These are phyloP conservation scores for Penicillium sp. DNA, from an alignment of 2,329 filamentous ascomycete genomes.

Conservation along the genomic window DNA sequence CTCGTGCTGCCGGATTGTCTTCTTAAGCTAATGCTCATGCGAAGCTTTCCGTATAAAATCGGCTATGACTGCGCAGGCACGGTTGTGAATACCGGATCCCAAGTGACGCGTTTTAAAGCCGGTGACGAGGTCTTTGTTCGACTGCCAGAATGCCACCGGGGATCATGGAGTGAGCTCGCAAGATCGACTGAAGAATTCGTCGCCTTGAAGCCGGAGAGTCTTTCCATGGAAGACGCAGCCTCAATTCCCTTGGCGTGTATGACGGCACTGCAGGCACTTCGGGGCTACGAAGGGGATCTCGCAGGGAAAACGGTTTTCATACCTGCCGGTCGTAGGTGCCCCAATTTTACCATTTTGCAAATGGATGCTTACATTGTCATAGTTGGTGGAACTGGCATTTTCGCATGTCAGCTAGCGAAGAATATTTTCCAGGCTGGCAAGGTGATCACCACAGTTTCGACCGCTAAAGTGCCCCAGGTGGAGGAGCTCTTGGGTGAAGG, in stretches of 20 bases:
- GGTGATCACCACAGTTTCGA: slow-evolving; percentile 54
- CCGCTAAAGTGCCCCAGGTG: slow-evolving; percentile 50
- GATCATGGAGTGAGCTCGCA: slow-evolving; percentile 39
- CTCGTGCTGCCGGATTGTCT: background rate
- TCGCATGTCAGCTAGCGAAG: slow-evolving; percentile 51
- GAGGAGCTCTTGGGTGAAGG: slow-evolving; percentile 43
- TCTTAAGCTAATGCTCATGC: background rate
- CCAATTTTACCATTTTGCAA: background rate
- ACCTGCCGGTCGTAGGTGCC: slow-evolving; percentile 42
- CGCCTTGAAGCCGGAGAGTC: slow-evolving; percentile 39
- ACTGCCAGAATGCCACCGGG: slow-evolving; percentile 30
- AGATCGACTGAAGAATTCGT: slow-evolving; percentile 34
- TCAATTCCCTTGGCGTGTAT: slow-evolving; percentile 40
- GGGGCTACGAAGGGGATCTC: slow-evolving; percentile 43
- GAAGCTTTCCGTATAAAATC: slow-evolving; percentile 43
- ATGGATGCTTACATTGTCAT: slow-evolving; percentile 1
- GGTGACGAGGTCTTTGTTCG: slow-evolving; percentile 41
- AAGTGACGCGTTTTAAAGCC: slow-evolving; percentile 36
- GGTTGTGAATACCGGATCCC: slow-evolving; percentile 35
- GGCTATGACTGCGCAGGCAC: slow-evolving; percentile 44
- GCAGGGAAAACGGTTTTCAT: slow-evolving; percentile 54
- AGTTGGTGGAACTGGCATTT: slow-evolving; percentile 49
- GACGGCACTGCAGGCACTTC: slow-evolving; percentile 46
- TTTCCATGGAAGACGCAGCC: slow-evolving; percentile 44
- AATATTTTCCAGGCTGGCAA: slow-evolving; percentile 51